Evolutionary conservation across 208 protist species (phyloP), one percentile per base, ranked within the genome.

Genomic region (Leishmania martiniquensis): DNA sequence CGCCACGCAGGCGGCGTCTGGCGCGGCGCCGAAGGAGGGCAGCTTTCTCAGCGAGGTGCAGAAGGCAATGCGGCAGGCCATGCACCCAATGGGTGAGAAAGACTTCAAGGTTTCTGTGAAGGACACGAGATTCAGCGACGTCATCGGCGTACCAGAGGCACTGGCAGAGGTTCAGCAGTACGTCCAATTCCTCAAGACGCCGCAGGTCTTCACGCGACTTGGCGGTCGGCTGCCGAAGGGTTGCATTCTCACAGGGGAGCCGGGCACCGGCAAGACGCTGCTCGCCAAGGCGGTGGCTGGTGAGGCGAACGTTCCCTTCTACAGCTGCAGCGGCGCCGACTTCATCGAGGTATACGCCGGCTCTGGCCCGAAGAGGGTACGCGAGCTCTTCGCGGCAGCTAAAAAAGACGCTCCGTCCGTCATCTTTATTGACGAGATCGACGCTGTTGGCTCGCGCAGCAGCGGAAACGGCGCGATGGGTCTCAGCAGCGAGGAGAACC

Each of bases 341-440:
- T 99, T 99, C 84, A 98, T 99, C 77, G 98, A 99, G 85, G 97
- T 99, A 59, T 99, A 98, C 92, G 98, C 98, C 17, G 99, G 98
- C 67, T 98, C 98, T 1, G 98, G 98, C 4, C 96, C 98, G 22
- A 93, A 92, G 77, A 91, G 98, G 22, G 95, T 99, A 42, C 93
- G 98, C 34, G 96, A 99, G 60, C 88, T 99, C 13, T 99, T 99
- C 76, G 89, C 79, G 0, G 87, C 81, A 12, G 98, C 99, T 20
- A 97, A 96, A 77, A 84, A 91, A 75, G 89, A 92, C 32, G 89
- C 95, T 32, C 98, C 98, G 49, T 98, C 96, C 68, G 98, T 99
- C 54, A 97, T 99, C 62, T 99, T 99, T 90, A 98, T 99, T 49
- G 98, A 99, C 85, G 99, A 99, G 83, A 99, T 99, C 66, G 99